These are phyloP conservation scores for Iris pallida DNA, from an alignment of 116 monocot genomes.

Conservation along the genomic window DNA sequence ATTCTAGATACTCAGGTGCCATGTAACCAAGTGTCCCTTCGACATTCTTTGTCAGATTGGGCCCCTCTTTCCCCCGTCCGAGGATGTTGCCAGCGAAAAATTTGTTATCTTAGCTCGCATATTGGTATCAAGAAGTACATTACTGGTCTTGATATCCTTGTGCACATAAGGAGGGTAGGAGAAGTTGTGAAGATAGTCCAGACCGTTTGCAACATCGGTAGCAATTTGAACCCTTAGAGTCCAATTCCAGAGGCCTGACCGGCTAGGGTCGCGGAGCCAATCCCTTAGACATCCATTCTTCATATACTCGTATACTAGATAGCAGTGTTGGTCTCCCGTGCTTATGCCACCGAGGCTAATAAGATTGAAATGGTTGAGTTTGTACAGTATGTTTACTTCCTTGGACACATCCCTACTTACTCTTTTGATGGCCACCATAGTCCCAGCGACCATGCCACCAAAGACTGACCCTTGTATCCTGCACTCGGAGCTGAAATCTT, in stretches of 20 bases:
- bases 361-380: constrained; percentile 31
- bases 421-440: constrained; percentile 19
- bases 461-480: constrained; percentile 17
- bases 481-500: constrained; percentile 11
- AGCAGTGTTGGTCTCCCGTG: constrained; percentile 14
- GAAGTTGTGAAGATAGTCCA: constrained; percentile 39
- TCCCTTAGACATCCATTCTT: constrained; percentile 26
- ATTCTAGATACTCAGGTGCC: constrained; percentile 43
- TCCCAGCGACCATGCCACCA: constrained; percentile 7
- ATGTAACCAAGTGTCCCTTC: constrained; percentile 36
- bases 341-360: constrained; percentile 25
- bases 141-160: constrained; percentile 33
- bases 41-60: constrained; percentile 11
- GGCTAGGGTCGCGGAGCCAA: constrained; percentile 13
- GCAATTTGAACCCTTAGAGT: constrained; percentile 31
- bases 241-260: constrained; percentile 17
- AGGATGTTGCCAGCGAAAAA: constrained; percentile 17
- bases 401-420: constrained; percentile 12
- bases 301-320: constrained; percentile 34
- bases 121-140: constrained; percentile 22
- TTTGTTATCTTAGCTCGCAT: constrained; percentile 33
- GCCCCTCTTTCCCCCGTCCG: neutral
- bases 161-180: constrained; percentile 32
- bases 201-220: constrained; percentile 32
- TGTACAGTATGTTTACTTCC: constrained; percentile 30